phyloP scores from a whole-genome alignment of 2,329 filamentous ascomycete species.

The Dichotomopilus funicola region DNA sequence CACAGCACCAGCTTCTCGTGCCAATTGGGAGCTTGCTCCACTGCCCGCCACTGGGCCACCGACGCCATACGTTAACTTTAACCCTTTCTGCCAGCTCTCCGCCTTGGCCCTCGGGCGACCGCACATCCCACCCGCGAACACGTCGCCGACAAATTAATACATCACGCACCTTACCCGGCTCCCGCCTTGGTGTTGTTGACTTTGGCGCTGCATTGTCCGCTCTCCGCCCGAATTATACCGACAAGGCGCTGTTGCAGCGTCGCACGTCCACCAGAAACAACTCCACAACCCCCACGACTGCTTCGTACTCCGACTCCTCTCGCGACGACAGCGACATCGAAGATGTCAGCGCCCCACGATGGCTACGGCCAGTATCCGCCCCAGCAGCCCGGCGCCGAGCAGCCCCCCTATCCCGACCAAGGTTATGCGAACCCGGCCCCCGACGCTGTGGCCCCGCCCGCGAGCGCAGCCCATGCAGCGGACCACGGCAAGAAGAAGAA shows the following conservation, averaged over 20 bases:
- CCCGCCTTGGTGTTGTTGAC: conserved; percentile 8
- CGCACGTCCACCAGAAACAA: conserved; percentile 11
- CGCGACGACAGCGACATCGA: conserved; percentile 11
- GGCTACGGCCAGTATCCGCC: conserved; percentile 46
- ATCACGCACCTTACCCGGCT: not conserved
- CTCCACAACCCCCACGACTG: too few species aligned
- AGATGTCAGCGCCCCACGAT: conserved; percentile 52
- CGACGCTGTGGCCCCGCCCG: conserved; percentile 30
- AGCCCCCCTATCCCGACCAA: conserved; percentile 33
- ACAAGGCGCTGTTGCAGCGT: conserved; percentile 22
- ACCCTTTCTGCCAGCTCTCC: conserved; percentile 6
- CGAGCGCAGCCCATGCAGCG: conserved; percentile 27
- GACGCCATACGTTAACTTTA: not conserved
- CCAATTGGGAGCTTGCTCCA: conserved; percentile 14
- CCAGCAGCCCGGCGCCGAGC: conserved; percentile 35
- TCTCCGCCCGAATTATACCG: conserved; percentile 3
- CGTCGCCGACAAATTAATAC: not conserved
- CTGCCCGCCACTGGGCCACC: conserved; percentile 11
- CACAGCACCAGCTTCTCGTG: conserved; percentile 8
- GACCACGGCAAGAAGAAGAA: conserved; percentile 73
- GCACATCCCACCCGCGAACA: not conserved
- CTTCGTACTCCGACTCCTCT: too few species aligned
- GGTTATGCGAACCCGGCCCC: conserved; percentile 33
- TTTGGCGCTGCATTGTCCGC: conserved; percentile 10
- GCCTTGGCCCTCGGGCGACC: not conserved